Conservation (phyloP, 1,139 yeast species). For the Magnusiomyces paraingens region DNA sequence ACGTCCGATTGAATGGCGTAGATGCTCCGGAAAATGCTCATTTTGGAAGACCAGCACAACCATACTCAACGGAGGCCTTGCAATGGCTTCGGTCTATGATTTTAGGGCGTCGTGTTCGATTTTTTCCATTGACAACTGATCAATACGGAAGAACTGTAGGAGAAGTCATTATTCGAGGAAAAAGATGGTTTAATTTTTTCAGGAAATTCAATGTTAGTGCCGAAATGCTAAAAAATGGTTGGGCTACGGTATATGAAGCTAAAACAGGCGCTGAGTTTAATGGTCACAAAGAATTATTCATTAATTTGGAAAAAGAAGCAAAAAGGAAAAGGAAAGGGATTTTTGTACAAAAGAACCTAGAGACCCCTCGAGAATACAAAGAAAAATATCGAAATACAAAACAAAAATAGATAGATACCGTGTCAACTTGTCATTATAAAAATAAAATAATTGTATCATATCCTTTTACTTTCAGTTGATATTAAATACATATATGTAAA, state of each 20-base stretch:
- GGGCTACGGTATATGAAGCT: conserved; percentile 85
- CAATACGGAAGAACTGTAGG: conserved; percentile 89
- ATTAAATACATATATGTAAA: background rate
- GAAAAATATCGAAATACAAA: conserved; percentile 20
- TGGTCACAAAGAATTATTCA: conserved; percentile 56
- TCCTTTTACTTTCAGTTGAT: background rate
- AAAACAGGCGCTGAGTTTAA: conserved; percentile 81
- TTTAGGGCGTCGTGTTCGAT: conserved; percentile 58
- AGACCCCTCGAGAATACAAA: conserved; percentile 83
- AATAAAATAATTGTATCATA: background rate
- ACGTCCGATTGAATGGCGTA: conserved; percentile 82
- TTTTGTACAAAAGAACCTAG: conserved; percentile 49
- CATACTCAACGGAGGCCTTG: conserved; percentile 77
- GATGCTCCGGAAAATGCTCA: conserved; percentile 97
- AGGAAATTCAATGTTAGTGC: conserved; percentile 65
- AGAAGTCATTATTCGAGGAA: conserved; percentile 50
- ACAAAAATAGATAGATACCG: background rate
- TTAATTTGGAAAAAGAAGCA: conserved; percentile 54
- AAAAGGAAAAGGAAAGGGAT: conserved; percentile 54
- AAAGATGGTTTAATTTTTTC: conserved; percentile 60
- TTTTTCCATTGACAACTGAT: conserved; percentile 75
- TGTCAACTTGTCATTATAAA: background rate
- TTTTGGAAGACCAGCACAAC: conserved; percentile 92
- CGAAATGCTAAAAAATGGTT: conserved; percentile 77
- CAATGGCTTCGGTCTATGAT: conserved; percentile 63